Conservation (phyloP, 163 green algal genomes). For the Scenedesmus sp. region DNA sequence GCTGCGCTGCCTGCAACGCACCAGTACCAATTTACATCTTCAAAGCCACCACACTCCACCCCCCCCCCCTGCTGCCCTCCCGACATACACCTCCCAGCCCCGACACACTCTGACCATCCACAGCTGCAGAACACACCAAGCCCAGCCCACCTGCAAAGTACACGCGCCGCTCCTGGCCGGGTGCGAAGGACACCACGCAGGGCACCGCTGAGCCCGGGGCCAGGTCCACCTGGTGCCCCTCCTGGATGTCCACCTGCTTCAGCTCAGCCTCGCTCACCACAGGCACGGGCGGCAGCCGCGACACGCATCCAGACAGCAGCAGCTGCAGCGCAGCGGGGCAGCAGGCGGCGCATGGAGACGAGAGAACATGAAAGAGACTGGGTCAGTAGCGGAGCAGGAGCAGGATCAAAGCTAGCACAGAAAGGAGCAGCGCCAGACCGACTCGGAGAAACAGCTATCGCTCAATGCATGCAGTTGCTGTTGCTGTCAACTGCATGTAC, state of each 20-base stretch:
- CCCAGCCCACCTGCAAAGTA: constrained; percentile 68
- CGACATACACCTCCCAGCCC: neutral
- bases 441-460: neutral
- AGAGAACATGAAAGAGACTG: neutral
- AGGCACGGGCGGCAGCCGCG: constrained; percentile 20
- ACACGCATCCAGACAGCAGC: constrained; percentile 23
- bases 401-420: neutral
- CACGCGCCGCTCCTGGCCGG: constrained; percentile 79
- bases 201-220: constrained; percentile 57
- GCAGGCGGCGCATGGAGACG: neutral
- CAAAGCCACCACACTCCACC: neutral
- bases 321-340: constrained; percentile 17
- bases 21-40: no score
- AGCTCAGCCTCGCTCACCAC: constrained; percentile 47
- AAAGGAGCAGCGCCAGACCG: neutral
- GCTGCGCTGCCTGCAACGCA: neutral
- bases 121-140: neutral
- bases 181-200: constrained; percentile 86
- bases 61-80: neutral
- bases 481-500: neutral
- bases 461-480: no score
- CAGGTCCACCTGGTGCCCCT: constrained; percentile 52
- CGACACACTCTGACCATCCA: neutral
- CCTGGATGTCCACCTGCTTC: constrained; percentile 57
- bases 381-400: neutral